Evolutionary conservation across 495 filamentous ascomycete genomes (phyloP), one percentile per base, ranked within the genome.

Genomic region (Tuber calosporum): DNA sequence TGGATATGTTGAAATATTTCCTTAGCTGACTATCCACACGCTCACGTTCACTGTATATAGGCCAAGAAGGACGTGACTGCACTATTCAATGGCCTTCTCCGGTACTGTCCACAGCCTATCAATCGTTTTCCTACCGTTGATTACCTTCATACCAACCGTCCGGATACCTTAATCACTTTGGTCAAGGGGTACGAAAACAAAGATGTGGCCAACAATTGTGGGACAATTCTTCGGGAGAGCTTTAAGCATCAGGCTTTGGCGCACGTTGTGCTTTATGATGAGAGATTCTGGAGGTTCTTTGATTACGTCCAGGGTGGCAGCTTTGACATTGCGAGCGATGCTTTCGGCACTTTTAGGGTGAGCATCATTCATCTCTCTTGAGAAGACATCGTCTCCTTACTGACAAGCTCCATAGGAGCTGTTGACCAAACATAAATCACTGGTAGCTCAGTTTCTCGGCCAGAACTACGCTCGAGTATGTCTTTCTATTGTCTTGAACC

Each of bases 261-360:
- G 17, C 91, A 92, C 3, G 89, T 98, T 38, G 91, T 99, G 67
- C 85, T 99, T 8, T 96, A 97, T 83, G 92, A 97, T 80, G 92
- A 98, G 0, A 87, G 97, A 2, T 97, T 99, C 81, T 99, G 96
- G 96, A 88, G 86, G n/a, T 98, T 98, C 83, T 99, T 99, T 80
- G 87, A 92, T 68, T 99, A 94, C 92, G 97, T 99, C 72, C 93
- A 98, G 82, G 89, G 91, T 80, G 90, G 92, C 74, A 93, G 90
- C 26, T 99, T 99, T 82, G 96, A 99, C 84, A 91, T 98, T 73
- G 94, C 93, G 79, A 94, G 96, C 41, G 96, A 98, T 84, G 94
- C 96, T 1, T 99, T 98, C 79, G 95, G 92, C 53, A 98, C 94
- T 9, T 99, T 99, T 83, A 86, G 94, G 83, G 93, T 97, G 86